A percentile compares a stretch with the other conserved stretches of the same genome.
phyloP scores from a whole-genome alignment of 371 early-diverging fungal genomes.

The Mortierella sp. region DNA sequence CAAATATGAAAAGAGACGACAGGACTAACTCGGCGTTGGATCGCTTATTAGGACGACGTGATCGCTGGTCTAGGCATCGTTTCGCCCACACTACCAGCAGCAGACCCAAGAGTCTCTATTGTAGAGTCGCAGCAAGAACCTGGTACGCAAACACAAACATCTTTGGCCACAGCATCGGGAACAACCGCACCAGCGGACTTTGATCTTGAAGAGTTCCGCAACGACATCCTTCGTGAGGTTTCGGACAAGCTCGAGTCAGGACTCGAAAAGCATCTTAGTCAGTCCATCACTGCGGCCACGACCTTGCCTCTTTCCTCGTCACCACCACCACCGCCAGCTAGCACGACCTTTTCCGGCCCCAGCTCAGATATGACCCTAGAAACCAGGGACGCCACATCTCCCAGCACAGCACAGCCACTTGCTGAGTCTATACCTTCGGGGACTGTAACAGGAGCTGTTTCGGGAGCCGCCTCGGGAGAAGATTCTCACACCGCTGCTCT shows the following conservation, averaged over 20 bases:
- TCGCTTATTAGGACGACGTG: slow-evolving; percentile 24
- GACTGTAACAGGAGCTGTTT: no score
- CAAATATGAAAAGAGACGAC: no score
- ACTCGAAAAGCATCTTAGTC: slow-evolving; percentile 24
- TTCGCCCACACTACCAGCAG: slow-evolving; percentile 7
- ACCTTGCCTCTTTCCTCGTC: background rate
- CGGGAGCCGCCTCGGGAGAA: no score
- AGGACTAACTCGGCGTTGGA: background rate
- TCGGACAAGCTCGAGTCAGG: slow-evolving; percentile 27
- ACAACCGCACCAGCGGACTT: slow-evolving; percentile 12
- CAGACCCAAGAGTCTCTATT: background rate
- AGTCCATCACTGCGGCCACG: slow-evolving; percentile 6
- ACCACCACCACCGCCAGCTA: slow-evolving; percentile 7
- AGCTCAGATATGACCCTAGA: no score
- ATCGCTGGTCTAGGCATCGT: slow-evolving; percentile 38
- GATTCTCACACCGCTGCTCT: background rate
- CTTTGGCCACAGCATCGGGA: background rate
- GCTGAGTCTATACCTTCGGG: no score
- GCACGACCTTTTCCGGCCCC: no score
- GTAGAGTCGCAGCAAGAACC: background rate
- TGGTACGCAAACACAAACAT: background rate
- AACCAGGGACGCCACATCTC: no score
- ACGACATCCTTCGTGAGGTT: slow-evolving; percentile 21
- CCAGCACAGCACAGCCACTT: no score
- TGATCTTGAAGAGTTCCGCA: slow-evolving; percentile 26